phyloP scores from a whole-genome alignment of 1,139 yeast genomes.

The Yamadazyma trypodendri region DNA sequence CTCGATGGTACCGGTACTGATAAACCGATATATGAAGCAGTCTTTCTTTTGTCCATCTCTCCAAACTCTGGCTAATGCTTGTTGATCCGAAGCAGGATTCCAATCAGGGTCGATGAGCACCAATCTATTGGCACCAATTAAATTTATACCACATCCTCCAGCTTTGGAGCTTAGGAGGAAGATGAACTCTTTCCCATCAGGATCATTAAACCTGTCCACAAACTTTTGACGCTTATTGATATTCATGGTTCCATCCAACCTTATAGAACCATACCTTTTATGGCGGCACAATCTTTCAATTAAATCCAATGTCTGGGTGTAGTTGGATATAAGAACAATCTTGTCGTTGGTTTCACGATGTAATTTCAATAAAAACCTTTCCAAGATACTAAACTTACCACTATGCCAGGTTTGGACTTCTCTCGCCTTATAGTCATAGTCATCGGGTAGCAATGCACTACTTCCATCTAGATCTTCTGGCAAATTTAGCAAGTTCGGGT shows the following conservation, averaged over 20 bases:
- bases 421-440: conserved; percentile 50
- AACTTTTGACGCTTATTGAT: conserved; percentile 91
- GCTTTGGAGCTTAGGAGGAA: conserved; percentile 92
- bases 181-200: conserved; percentile 83
- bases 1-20: conserved; percentile 92
- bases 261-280: conserved; percentile 70
- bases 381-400: conserved; percentile 64
- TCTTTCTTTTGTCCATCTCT: conserved; percentile 98
- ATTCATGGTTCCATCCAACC: conserved; percentile 91
- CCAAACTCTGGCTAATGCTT: conserved; percentile 97
- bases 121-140: conserved; percentile 92
- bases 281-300: conserved; percentile 82
- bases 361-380: conserved; percentile 75
- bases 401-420: conserved; percentile 62
- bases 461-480: conserved; percentile 77
- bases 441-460: conserved; percentile 68
- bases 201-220: conserved; percentile 89
- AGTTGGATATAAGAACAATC: conserved; percentile 89
- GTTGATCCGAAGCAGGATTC: conserved; percentile 99
- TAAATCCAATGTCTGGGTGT: conserved; percentile 89
- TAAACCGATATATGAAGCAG: conserved; percentile 90
- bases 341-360: conserved; percentile 84
- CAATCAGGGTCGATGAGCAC: conserved; percentile 94
- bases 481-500: conserved; percentile 78
- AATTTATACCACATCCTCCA: conserved; percentile 97